Evolutionary conservation across 2,329 filamentous ascomycete genomes (phyloP).

Genomic region (Capronia americana): DNA sequence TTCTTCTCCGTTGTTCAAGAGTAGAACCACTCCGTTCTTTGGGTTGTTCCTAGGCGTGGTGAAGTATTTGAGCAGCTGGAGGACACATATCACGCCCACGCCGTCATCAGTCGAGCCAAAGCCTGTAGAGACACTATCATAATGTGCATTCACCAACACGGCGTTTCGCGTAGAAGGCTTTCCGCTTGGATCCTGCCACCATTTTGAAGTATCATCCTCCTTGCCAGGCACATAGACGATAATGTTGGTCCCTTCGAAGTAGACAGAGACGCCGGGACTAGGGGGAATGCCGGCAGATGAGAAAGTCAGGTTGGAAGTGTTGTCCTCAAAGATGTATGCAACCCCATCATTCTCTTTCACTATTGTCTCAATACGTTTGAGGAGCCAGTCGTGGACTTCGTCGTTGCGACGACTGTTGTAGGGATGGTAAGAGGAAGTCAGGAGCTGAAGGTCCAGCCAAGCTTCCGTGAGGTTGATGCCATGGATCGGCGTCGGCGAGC

Average conservation of each 20-base stretch:
- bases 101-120: conserved; percentile 95
- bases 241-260: conserved; percentile 92
- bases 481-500: conserved; percentile 56
- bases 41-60: conserved; percentile 74
- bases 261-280: conserved; percentile 61
- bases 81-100: conserved; percentile 81
- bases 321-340: conserved; percentile 78
- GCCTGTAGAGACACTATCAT: conserved; percentile 89
- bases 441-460: conserved; percentile 79
- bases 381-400: conserved; percentile 75
- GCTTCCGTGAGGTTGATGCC: conserved; percentile 84
- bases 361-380: conserved; percentile 73
- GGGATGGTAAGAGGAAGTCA: conserved; percentile 80
- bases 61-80: conserved; percentile 88
- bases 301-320: conserved; percentile 77
- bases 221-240: conserved; percentile 88
- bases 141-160: conserved; percentile 92
- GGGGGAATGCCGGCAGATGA: conserved; percentile 53
- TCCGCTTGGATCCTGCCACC: conserved; percentile 68
- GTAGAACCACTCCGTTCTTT: conserved; percentile 77
- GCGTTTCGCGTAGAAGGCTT: conserved; percentile 69
- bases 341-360: conserved; percentile 61
- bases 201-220: conserved; percentile 73
- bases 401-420: conserved; percentile 89
- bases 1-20: conserved; percentile 96